Conservation (phyloP, 345 rosid species). For the Mallotus nudiflorus region DNA sequence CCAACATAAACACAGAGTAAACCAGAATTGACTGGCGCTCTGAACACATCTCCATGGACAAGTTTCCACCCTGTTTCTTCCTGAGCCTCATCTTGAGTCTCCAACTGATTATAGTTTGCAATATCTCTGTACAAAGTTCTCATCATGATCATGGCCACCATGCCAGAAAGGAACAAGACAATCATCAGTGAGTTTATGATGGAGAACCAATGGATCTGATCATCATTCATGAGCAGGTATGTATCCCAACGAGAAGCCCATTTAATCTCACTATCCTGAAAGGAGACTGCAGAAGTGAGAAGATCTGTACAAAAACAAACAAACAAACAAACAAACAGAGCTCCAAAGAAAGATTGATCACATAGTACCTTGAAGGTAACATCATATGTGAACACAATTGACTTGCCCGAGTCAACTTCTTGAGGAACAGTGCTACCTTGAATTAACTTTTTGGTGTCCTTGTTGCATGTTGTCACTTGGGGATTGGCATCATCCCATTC, state of each 20-base stretch:
- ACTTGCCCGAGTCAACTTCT: constrained; percentile 72
- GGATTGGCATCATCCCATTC: constrained; percentile 88
- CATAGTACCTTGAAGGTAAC: constrained; percentile 74
- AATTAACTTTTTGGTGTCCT: constrained; percentile 78
- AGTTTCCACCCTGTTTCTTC: constrained; percentile 99
- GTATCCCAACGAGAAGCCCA: constrained; percentile 99
- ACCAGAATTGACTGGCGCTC: constrained; percentile 80
- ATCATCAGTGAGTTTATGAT: constrained; percentile 96
- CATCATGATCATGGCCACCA: constrained; percentile 99
- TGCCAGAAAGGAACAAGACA: constrained; percentile 94
- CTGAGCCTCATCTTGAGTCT: constrained; percentile 97
- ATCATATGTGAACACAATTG: constrained; percentile 88
- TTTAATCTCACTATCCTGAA: constrained; percentile 87
- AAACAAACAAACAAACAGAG: constrained; percentile 7
- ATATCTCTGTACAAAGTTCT: constrained; percentile 94
- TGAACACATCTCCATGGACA: constrained; percentile 92
- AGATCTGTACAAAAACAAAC: not conserved
- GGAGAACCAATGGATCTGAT: constrained; percentile 98
- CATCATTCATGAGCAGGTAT: constrained; percentile 95
- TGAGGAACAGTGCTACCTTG: constrained; percentile 89
- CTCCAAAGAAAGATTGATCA: not conserved
- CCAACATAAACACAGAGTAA: constrained; percentile 91
- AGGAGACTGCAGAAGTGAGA: constrained; percentile 3
- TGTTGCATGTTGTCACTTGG: constrained; percentile 85
- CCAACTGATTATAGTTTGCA: constrained; percentile 91